phyloP scores from a whole-genome alignment of 2,329 filamentous ascomycete species.

The Rutstroemia sp. region DNA sequence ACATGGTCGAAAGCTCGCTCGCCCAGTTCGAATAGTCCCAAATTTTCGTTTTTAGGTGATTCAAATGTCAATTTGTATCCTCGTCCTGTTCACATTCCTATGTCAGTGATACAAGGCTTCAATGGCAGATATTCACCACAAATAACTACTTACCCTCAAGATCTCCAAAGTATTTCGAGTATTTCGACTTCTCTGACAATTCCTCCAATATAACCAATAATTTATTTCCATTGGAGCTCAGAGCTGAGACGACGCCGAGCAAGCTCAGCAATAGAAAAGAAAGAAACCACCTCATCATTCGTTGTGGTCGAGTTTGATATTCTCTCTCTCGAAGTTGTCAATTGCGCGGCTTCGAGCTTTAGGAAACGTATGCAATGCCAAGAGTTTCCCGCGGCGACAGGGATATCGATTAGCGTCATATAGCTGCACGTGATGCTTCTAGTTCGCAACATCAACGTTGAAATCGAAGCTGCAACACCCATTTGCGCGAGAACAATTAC shows the following conservation, averaged over 20 bases:
- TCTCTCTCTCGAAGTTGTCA: conserved; percentile 7
- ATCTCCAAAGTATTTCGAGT: conserved; percentile 74
- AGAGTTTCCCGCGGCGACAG: conserved; percentile 15
- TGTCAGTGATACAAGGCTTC: conserved; percentile 8
- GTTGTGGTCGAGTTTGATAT: conserved; percentile 19
- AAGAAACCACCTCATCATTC: conserved; percentile 65
- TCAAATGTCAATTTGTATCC: conserved; percentile 77
- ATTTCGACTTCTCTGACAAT: conserved; percentile 69
- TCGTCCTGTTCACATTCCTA: conserved; percentile 49
- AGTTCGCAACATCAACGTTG: conserved; percentile 13
- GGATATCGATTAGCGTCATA: conserved; percentile 8
- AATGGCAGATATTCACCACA: conserved; percentile 3
- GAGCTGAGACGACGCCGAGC: conserved; percentile 60
- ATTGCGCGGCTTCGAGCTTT: conserved; percentile 25
- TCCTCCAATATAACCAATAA: conserved; percentile 85
- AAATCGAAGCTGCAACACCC: conserved; percentile 1
- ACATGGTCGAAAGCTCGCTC: conserved; percentile 88
- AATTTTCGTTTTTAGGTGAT: conserved; percentile 70
- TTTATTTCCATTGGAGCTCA: conserved; percentile 72
- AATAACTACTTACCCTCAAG: conserved; percentile 50
- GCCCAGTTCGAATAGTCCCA: conserved; percentile 78
- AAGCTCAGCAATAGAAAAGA: conserved; percentile 63
- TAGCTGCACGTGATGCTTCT: conserved; percentile 15
- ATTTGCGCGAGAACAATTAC: background rate
- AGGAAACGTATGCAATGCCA: conserved; percentile 32